A percentile compares a stretch with the other conserved stretches of the same genome.
These are phyloP conservation scores for Cyclotella kingstonii DNA, from an alignment of 108 stramenopile species.

Conservation along the genomic window DNA sequence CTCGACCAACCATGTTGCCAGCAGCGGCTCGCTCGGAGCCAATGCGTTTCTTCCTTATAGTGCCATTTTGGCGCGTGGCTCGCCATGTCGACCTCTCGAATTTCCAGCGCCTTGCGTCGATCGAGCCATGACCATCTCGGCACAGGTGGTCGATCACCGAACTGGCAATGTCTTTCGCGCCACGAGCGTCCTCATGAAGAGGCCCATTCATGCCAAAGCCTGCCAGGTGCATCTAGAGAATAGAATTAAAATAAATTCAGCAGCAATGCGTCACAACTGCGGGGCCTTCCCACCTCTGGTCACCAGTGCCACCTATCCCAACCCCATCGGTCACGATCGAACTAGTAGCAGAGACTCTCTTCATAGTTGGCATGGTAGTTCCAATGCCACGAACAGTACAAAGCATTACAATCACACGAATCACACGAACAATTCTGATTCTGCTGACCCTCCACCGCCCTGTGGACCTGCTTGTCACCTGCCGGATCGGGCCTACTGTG, in stretches of 20 bases:
- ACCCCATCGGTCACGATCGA: background rate
- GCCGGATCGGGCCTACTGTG: conserved; percentile 33
- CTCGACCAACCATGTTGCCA: background rate
- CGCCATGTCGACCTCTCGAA: conserved; percentile 36
- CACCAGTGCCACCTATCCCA: background rate
- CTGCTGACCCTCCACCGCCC: background rate
- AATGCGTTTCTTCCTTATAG: background rate
- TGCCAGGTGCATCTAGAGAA: conserved; percentile 11
- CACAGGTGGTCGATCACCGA: conserved; percentile 28
- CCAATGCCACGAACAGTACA: background rate
- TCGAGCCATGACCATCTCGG: conserved; percentile 17
- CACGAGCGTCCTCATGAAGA: conserved; percentile 27
- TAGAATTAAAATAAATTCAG: too few relatives aligned
- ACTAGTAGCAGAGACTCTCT: conserved; percentile 1
- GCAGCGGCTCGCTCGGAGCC: background rate
- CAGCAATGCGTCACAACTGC: too few relatives aligned
- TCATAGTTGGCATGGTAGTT: conserved; percentile 12
- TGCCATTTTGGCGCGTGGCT: conserved; percentile 40
- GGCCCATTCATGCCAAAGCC: conserved; percentile 18
- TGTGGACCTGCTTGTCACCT: conserved; percentile 20
- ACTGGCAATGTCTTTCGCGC: conserved; percentile 28
- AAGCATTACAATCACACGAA: conserved; percentile 3
- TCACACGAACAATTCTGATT: background rate
- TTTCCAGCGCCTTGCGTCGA: conserved; percentile 42
- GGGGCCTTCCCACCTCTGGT: background rate